These are phyloP conservation scores for Allomyces macrogynus DNA, from an alignment of 192 early-diverging fungal genomes.

Conservation along the genomic window DNA sequence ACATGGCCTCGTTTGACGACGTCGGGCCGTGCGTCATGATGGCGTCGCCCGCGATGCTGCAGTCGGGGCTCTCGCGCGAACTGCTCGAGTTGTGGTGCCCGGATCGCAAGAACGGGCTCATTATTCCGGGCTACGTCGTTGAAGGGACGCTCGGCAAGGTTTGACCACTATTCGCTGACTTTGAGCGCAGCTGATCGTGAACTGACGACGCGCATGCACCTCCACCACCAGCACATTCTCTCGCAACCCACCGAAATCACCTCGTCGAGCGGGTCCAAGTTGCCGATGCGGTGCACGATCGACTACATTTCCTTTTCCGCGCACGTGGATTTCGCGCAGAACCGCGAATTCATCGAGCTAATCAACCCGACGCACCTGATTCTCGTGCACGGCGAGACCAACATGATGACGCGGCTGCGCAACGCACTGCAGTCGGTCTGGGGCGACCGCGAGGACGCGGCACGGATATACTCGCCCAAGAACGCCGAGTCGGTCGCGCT, in stretches of 20 bases:
- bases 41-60: conserved; percentile 95
- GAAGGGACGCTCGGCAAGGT: conserved; percentile 67
- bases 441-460: conserved; percentile 45
- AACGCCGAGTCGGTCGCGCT: conserved; percentile 78
- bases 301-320: conserved; percentile 95
- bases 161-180: no score
- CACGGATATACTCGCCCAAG: conserved; percentile 70
- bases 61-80: conserved; percentile 85
- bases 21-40: conserved; percentile 95
- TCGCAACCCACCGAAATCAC: conserved; percentile 68
- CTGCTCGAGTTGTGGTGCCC: conserved; percentile 89
- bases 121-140: conserved; percentile 94
- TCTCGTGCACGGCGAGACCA: conserved; percentile 89
- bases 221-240: conserved; percentile 26
- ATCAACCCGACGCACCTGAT: conserved; percentile 72
- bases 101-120: conserved; percentile 73
- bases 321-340: conserved; percentile 92
- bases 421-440: conserved; percentile 70
- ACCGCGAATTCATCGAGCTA: conserved; percentile 89
- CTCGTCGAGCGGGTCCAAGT: conserved; percentile 54
- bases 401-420: conserved; percentile 76
- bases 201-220: no score
- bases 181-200: neutral
- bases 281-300: conserved; percentile 64
- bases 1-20: conserved; percentile 76